Evolutionary conservation across 2,329 filamentous ascomycete genomes (phyloP), one percentile per base, ranked within the genome.

Genomic region (Colletotrichum sp.): DNA sequence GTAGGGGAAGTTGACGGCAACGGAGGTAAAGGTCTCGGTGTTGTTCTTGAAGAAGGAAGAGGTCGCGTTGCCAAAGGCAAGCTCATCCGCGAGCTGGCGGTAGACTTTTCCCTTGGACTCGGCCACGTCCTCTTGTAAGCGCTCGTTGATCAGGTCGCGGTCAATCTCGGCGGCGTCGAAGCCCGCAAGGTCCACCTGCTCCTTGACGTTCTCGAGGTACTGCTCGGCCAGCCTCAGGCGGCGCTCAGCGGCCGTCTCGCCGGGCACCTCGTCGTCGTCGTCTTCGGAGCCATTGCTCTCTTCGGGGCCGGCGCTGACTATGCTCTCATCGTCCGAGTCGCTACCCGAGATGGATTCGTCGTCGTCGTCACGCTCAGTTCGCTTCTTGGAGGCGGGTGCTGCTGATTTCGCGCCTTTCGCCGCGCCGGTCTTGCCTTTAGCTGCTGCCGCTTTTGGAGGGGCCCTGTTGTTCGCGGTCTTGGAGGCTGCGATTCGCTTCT

Each of bases 141-240:
- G 90, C 84, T 98, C 95, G 57, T 96, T 96, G 81, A 99, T 96
- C 80, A 98, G 87, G 82, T 99, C 97, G 75, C 94, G 91, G 86
- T 99, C 97, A 75, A 99, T 95, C 69, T 99, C 95, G 80, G 94
- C 96, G 9, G 97, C 97, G 85, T 99, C 96, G 82, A 99, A 99
- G 52, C 96, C 97, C 69, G 90, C 90, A 78, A 95, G 94, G 80
- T 98, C 94, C 74, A 95, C 93, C 79, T 98, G 94, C 81, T 94
- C 91, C 81, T 94, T 92, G 77, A 98, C 93, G 83, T 98, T 98
- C 71, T 98, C 94, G 71, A 99, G 90, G 84, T 99, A 99, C 81
- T 95, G 93, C 86, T 99, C 95, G 34, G 97, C 97, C 32, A 99
- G 90, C 79, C 95, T 92, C 81, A 98, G 86, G 80, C 97, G 91